Evolutionary conservation across 192 early-diverging fungal genomes (phyloP).

Genomic region (Gigaspora rosea): DNA sequence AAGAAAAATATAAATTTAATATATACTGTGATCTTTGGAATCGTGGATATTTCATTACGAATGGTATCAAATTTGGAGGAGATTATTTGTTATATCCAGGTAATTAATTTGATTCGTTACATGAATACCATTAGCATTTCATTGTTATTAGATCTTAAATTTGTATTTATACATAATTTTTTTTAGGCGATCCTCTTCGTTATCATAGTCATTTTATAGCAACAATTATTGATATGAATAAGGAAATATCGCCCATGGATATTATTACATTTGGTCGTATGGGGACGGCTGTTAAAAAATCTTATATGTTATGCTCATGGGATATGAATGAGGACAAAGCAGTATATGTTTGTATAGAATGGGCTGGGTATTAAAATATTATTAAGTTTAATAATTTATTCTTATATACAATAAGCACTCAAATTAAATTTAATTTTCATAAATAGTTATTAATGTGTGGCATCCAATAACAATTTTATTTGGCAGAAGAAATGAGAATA

Average conservation of each 20-base stretch:
- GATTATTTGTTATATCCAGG: slow-evolving; percentile 76
- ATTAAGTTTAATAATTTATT: too few species aligned
- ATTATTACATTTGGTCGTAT: slow-evolving; percentile 31
- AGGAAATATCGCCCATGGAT: slow-evolving; percentile 5
- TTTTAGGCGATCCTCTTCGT: slow-evolving; percentile 22
- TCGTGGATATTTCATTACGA: slow-evolving; percentile 66
- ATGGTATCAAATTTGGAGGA: slow-evolving; percentile 83
- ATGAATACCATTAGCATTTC: not conserved
- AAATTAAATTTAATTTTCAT: too few species aligned
- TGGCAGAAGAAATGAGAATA: too few species aligned
- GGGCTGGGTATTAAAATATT: slow-evolving; percentile 22
- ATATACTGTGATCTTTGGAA: slow-evolving; percentile 70
- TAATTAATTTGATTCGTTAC: not conserved
- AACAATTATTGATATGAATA: slow-evolving; percentile 14
- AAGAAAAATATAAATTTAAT: slow-evolving; percentile 41
- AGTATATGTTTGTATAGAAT: slow-evolving; percentile 20
- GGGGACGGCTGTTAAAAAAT: slow-evolving; percentile 20
- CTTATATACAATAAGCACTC: too few species aligned
- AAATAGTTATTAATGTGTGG: too few species aligned
- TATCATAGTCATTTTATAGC: slow-evolving; percentile 26
- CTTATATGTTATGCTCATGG: slow-evolving; percentile 28
- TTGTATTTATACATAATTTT: not conserved
- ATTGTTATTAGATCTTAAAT: not conserved
- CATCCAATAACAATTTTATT: too few species aligned
- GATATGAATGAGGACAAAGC: slow-evolving; percentile 13